These are phyloP conservation scores for Heritiera fomes DNA, from an alignment of 345 rosid species.

Conservation along the genomic window DNA sequence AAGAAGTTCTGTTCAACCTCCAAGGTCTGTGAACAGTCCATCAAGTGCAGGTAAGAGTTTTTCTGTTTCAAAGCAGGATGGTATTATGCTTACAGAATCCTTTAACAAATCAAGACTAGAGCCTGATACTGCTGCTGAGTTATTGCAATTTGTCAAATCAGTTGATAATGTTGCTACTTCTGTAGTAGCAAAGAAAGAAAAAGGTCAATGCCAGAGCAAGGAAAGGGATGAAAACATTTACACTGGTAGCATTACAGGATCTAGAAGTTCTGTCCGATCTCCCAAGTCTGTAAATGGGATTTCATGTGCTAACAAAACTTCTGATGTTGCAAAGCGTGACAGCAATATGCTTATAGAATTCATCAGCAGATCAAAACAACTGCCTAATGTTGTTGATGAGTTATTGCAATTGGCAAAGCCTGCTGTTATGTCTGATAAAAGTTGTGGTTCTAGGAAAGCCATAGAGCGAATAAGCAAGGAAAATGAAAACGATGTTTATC, in stretches of 20 bases:
- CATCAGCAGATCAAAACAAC: background rate
- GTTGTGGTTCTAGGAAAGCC: constrained; percentile 30
- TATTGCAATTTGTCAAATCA: constrained; percentile 14
- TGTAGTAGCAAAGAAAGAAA: constrained; percentile 17
- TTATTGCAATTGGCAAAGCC: constrained; percentile 26
- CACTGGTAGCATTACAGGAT: constrained; percentile 24
- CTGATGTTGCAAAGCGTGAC: constrained; percentile 16
- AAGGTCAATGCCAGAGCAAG: constrained; percentile 26
- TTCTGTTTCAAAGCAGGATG: constrained; percentile 15
- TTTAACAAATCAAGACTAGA: background rate
- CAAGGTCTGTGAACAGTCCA: background rate
- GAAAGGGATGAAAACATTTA: constrained; percentile 27
- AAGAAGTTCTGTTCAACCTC: constrained; percentile 29
- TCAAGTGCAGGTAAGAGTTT: constrained; percentile 6
- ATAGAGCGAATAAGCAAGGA: constrained; percentile 25
- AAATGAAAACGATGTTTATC: constrained; percentile 5
- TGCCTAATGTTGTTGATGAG: constrained; percentile 5
- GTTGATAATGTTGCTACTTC: constrained; percentile 12
- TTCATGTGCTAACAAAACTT: background rate
- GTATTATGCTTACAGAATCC: background rate
- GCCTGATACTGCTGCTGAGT: constrained; percentile 12
- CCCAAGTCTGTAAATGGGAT: constrained; percentile 1
- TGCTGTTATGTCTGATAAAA: constrained; percentile 27
- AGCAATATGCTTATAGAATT: background rate
- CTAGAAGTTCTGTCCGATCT: constrained; percentile 25